These are phyloP conservation scores for Ceratobasidium theobromae DNA, from an alignment of 1,284 basidiomycete genomes.

Conservation along the genomic window DNA sequence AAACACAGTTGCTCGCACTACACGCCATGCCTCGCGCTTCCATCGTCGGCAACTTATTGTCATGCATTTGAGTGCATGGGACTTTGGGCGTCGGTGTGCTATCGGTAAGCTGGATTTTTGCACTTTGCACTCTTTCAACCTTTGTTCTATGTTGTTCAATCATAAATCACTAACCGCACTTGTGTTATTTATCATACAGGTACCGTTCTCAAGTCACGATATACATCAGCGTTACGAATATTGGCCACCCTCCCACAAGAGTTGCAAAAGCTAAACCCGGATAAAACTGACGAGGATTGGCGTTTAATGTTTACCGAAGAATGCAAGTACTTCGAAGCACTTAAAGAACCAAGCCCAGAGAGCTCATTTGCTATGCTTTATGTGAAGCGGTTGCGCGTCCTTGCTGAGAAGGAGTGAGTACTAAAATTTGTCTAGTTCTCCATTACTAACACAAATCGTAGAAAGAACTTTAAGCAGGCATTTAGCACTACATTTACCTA, in stretches of 20 bases:
- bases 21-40: slow-evolving; percentile 38
- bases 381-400: neutral
- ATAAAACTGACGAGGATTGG: neutral
- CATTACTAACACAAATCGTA: neutral
- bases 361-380: neutral
- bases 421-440: neutral
- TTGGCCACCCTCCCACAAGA: neutral
- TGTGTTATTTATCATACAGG: neutral
- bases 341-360: neutral
- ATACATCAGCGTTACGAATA: neutral
- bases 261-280: neutral
- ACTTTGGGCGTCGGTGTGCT: neutral
- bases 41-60: slow-evolving; percentile 33
- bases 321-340: neutral
- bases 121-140: no score
- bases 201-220: neutral
- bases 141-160: no score
- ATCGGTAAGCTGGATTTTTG: slow-evolving; percentile 19
- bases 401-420: neutral
- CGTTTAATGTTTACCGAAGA: neutral
- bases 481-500: neutral
- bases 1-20: slow-evolving; percentile 36
- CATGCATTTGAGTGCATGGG: slow-evolving; percentile 27
- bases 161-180: neutral
- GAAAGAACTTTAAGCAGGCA: neutral